Evolutionary conservation across 31 red algal species (phyloP).

Genomic region (Endocladia muricata): DNA sequence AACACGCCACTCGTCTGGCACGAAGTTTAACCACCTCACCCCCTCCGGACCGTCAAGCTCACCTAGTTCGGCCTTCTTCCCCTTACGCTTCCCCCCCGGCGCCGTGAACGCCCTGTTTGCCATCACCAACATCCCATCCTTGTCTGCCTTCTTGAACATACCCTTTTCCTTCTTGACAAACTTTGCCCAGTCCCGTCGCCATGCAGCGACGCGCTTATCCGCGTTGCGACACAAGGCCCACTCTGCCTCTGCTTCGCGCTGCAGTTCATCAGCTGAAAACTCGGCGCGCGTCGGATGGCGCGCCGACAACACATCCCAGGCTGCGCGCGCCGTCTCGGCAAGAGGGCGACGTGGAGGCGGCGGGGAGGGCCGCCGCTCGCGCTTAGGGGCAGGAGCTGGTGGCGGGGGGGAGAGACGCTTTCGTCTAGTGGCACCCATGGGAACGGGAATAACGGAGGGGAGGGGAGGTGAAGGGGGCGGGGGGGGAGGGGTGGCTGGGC

Average conservation of each 20-base stretch:
- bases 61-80: background rate
- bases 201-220: background rate
- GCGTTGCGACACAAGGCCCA: background rate
- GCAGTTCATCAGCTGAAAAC: background rate
- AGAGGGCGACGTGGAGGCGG: constrained; percentile 3
- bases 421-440: too few relatives aligned
- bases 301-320: background rate
- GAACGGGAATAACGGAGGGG: too few relatives aligned
- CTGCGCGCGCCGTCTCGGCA: constrained; percentile 3
- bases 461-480: too few relatives aligned
- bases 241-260: background rate
- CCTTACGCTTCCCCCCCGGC: background rate
- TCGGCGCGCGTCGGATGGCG: background rate
- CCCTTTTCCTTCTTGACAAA: background rate
- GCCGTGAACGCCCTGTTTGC: background rate
- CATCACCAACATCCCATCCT: background rate
- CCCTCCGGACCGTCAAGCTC: background rate
- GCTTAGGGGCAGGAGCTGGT: too few relatives aligned
- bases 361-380: background rate
- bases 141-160: background rate
- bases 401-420: background rate
- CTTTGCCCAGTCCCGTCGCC: background rate
- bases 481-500: too few relatives aligned
- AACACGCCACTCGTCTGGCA: constrained; percentile 21
- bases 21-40: background rate